Evolutionary conservation across 495 filamentous ascomycete species (phyloP).

Genomic region (Tuber magnatum): DNA sequence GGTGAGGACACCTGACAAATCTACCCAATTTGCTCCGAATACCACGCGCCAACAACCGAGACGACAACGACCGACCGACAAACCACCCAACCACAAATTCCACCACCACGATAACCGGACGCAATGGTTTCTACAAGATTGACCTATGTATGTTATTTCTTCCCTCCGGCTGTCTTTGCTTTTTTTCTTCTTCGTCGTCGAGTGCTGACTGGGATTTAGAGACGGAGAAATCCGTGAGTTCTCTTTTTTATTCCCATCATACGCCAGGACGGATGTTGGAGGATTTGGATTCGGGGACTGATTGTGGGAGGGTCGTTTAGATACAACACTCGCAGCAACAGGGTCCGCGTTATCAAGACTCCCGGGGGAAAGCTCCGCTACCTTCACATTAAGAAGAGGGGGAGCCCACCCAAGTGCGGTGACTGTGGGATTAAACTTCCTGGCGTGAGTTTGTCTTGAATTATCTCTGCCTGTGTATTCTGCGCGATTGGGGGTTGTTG

Average conservation of each 20-base stretch:
- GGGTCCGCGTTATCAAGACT: constrained; percentile 90
- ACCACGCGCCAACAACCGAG: neutral
- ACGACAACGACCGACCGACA: neutral
- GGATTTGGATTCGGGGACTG: constrained; percentile 10
- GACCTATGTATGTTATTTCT: constrained; percentile 57
- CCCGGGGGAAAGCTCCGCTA: constrained; percentile 89
- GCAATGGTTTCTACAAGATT: constrained; percentile 63
- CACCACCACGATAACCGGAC: neutral
- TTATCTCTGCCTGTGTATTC: neutral
- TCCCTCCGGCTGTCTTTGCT: neutral
- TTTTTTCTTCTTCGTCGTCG: constrained; percentile 11
- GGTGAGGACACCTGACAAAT: neutral
- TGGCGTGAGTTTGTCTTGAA: constrained; percentile 32
- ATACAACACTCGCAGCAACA: constrained; percentile 97
- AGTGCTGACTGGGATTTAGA: constrained; percentile 48
- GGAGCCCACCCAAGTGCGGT: constrained; percentile 94
- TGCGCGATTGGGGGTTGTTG: constrained; percentile 4
- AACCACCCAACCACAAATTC: neutral
- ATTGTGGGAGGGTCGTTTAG: constrained; percentile 43
- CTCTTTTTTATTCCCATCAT: neutral
- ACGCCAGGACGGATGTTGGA: constrained; percentile 11
- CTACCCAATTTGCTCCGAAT: neutral
- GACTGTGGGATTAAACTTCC: constrained; percentile 82
- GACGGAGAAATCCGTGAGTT: constrained; percentile 86
- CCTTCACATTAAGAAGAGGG: constrained; percentile 98